Base-by-base conservation (phyloP, 163 green algal genomes). In the Trebouxiophyceae sp. region DNA sequence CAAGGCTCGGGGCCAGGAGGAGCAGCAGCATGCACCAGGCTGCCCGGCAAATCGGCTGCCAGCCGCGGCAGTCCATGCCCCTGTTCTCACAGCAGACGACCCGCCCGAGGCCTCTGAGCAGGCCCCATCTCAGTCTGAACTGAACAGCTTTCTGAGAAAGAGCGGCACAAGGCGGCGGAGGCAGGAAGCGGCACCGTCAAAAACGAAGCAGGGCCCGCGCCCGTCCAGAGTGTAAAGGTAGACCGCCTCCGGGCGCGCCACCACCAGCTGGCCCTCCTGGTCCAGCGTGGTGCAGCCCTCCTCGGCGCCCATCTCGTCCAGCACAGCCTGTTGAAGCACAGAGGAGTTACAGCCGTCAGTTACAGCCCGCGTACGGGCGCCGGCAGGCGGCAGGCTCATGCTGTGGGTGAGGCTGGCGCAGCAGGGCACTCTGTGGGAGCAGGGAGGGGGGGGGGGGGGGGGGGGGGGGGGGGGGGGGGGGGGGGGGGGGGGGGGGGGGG, bases 171-270 rank as follows among this genome's bases (percentile, higher is more conserved):
- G 27, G n/a, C n/a, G n/a, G n/a, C n/a, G 39, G 39, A 16, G 39
- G 39, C 12, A 16, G 27, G 28, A n/a, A 16, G n/a, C 26, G 24
- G 3, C 7, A 73, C 71, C 71, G 67, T 74, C 54, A 57, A 77
- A 80, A 1, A 73, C 77, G 66, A 81, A 83, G 66, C 76, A 83
- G 39, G 72, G 69, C 2, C 78, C 78, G 5, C 75, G 62, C 24
- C 75, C 76, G 55, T 83, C 78, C 8, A 67, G 47, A 0, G 70
- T 78, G 68, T 89, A 89, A 30, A 82, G 78, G 63, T 79, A 89
- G 30, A 89, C 57, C 2, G 81, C 83, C 28, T 89, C 78, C 0
- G 72, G 70, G 0, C 74, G 50, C 0, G 69, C 73, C 20, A 89
- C 71, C 30, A 88, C 32, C 26, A 88, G 63, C 54, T 86, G 65